phyloP scores from a whole-genome alignment of 2,329 filamentous ascomycete species.

The Pseudopithomyces maydicus region DNA sequence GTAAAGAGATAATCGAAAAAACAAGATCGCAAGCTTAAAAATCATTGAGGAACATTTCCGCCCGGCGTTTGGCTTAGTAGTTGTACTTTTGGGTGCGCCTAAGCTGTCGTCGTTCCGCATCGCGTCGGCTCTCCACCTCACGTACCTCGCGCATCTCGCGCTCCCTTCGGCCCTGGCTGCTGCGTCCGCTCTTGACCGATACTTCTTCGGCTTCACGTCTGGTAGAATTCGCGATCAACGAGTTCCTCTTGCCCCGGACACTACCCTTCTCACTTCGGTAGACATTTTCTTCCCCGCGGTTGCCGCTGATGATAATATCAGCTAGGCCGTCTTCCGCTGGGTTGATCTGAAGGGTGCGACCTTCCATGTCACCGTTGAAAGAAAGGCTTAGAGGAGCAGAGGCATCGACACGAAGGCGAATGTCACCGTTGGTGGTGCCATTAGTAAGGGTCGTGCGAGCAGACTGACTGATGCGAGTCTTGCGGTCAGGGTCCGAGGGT shows the following conservation, averaged over 20 bases:
- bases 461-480: conserved; percentile 32
- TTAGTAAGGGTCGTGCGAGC: conserved; percentile 34
- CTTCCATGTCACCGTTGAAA: conserved; percentile 46
- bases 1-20: conserved; percentile 8
- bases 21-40: conserved; percentile 4
- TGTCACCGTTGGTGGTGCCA: conserved; percentile 34
- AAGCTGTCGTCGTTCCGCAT: conserved; percentile 25
- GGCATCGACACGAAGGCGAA: conserved; percentile 42
- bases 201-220: conserved; percentile 38
- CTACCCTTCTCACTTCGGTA: conserved; percentile 39
- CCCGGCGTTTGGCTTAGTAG: conserved; percentile 7
- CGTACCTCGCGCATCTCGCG: conserved; percentile 13
- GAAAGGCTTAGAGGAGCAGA: conserved; percentile 38
- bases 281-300: conserved; percentile 26
- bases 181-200: conserved; percentile 33
- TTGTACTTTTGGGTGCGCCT: conserved; percentile 29
- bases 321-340: conserved; percentile 43
- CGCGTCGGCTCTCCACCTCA: conserved; percentile 25
- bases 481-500: conserved; percentile 31
- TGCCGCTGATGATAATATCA: conserved; percentile 40
- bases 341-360: conserved; percentile 40
- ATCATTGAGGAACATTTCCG: background rate
- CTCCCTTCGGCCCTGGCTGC: conserved; percentile 32
- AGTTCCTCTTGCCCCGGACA: conserved; percentile 21
- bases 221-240: conserved; percentile 15